Base-by-base conservation (phyloP, 1,284 basidiomycete genomes). In the Trametes polyzona region DNA sequence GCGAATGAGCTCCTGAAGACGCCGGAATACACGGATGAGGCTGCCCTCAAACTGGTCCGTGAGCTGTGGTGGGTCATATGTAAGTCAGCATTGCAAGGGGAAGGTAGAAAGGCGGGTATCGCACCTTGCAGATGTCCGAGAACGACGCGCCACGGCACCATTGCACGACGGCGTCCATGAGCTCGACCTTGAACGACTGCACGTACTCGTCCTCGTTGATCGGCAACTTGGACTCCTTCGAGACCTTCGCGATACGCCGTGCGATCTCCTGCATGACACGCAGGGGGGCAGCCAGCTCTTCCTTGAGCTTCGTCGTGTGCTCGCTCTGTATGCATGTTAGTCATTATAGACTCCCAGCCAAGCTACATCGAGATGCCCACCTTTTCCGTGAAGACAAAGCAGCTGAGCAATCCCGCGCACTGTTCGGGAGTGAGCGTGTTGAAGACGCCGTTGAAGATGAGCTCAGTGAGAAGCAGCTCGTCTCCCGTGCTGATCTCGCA, bases 81-180 rank as follows among this genome's bases (percentile, higher is more conserved):
- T n/a, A 27, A 6, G 42, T 46, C 23, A 46, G 17, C 3, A 14
- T 41, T 36, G 3, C 9, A 11, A 24, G 4, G 5, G 21, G 47
- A 14, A 4, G 29, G n/a, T n/a, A n/a, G 10, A 21, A 1, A 10
- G 29, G 21, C 12, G 3, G 11, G 23, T 12, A 16, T 59, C 83
- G 46, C 52, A 93, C 93, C 84, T 98, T 97, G 83, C 93, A 95
- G 58, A 98, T 95, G 36, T 99, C 96, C 0, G 92, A 80, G 74
- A 99, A 99, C 30, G 93, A 93, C n/a, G 94, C 92, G 1, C 97
- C 97, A 30, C 93, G 87, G 76, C 96, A 99, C 97, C 97, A 99
- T 66, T 95, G 91, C 56, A 96, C 82, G 19, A 99, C 96, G 4
- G 92, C 91, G 65, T 98, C 96, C 94, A 98, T 98, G 57, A 99